Conservation (phyloP, 495 filamentous ascomycete species). For the Wilcoxina mikolae region DNA sequence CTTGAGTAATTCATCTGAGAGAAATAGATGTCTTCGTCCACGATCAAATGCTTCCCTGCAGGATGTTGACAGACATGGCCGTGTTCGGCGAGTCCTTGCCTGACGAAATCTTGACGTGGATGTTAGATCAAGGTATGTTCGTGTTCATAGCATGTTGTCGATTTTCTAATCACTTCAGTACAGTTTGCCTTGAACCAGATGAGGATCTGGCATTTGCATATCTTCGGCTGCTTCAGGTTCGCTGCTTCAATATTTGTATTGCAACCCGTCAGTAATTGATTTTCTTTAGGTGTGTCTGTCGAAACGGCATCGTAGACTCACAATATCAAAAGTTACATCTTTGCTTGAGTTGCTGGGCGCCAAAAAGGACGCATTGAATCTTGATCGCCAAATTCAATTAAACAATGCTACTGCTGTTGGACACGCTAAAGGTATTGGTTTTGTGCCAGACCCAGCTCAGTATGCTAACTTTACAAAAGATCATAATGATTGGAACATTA, state of each 20-base stretch:
- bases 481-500: constrained; percentile 7
- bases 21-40: neutral
- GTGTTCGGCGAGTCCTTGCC: constrained; percentile 38
- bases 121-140: constrained; percentile 46
- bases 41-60: neutral
- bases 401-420: no score
- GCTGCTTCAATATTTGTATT: no score
- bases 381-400: neutral
- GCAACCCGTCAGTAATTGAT: no score
- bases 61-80: neutral
- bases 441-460: no score
- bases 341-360: constrained; percentile 24
- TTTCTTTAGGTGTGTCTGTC: no score
- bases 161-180: constrained; percentile 4
- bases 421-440: no score
- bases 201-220: constrained; percentile 53
- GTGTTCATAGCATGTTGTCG: neutral
- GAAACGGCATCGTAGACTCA: no score
- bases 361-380: constrained; percentile 19
- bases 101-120: constrained; percentile 58
- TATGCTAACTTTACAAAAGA: no score
- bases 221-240: no score
- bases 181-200: constrained; percentile 44
- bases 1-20: neutral
- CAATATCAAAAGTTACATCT: constrained; percentile 8